Conservation (phyloP, 306 rosid genomes). For the Cicer chorassanicum region DNA sequence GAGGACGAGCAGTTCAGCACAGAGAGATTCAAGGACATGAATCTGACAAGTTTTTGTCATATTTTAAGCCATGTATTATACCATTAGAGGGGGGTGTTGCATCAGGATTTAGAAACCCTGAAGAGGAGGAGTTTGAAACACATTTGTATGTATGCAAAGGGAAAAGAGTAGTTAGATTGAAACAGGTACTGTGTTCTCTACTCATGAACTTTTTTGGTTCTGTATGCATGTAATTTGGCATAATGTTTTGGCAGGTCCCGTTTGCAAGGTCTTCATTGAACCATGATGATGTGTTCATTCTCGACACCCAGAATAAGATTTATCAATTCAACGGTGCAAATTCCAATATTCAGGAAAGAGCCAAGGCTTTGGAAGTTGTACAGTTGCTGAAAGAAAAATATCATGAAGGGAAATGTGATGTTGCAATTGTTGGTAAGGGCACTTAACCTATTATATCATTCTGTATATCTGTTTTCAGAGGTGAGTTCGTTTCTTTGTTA, state of each 20-base stretch:
- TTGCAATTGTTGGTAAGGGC: conserved; percentile 91
- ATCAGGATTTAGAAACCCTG: conserved; percentile 82
- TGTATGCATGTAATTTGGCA: conserved; percentile 39
- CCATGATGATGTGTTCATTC: conserved; percentile 96
- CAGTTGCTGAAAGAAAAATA: conserved; percentile 90
- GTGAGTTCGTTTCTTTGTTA: conserved; percentile 32
- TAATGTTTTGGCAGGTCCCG: conserved; percentile 72
- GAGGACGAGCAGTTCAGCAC: conserved; percentile 97
- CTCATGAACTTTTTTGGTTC: conserved; percentile 34
- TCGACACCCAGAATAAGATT: conserved; percentile 74
- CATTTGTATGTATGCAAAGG: conserved; percentile 83
- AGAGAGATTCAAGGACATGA: conserved; percentile 96
- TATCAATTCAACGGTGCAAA: conserved; percentile 98
- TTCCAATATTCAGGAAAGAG: conserved; percentile 98
- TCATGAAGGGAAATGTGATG: conserved; percentile 83
- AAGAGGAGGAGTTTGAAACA: conserved; percentile 82
- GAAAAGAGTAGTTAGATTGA: conserved; percentile 93
- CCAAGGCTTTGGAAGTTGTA: conserved; percentile 92
- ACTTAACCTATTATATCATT: conserved; percentile 28
- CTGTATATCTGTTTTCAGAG: conserved; percentile 25
- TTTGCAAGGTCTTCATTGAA: conserved; percentile 95
- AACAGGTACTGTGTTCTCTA: conserved; percentile 64
- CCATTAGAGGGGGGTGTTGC: conserved; percentile 95
- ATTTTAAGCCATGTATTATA: conserved; percentile 92
- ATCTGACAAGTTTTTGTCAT: conserved; percentile 91